These are phyloP conservation scores for Suillus paluster DNA, from an alignment of 768 basidiomycete genomes.

Conservation along the genomic window DNA sequence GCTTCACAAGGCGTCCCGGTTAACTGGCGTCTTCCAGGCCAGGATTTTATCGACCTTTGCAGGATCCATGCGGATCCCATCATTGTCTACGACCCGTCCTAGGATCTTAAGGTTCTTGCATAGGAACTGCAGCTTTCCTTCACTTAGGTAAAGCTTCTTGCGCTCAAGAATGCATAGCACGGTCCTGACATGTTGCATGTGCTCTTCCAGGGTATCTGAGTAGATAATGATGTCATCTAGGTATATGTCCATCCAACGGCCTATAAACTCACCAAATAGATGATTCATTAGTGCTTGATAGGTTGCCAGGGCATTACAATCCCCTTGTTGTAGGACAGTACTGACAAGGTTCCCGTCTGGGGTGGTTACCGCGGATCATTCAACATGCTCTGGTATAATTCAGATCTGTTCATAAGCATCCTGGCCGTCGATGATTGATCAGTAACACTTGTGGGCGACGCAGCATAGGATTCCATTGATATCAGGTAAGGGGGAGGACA, in stretches of 20 bases:
- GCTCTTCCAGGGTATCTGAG: conserved; percentile 26
- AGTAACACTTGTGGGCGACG: conserved; percentile 33
- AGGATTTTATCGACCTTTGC: conserved; percentile 43
- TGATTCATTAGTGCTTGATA: conserved; percentile 50
- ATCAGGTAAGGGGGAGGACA: conserved; percentile 18
- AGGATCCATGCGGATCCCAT: conserved; percentile 47
- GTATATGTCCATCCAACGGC: conserved; percentile 10
- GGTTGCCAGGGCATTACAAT: conserved; percentile 39
- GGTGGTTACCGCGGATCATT: conserved; percentile 30
- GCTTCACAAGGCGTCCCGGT: conserved; percentile 10
- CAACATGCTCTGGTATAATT: conserved; percentile 32
- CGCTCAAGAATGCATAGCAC: too few relatives aligned
- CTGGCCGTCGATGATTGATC: conserved; percentile 46
- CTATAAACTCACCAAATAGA: conserved; percentile 14
- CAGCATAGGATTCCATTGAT: conserved; percentile 42
- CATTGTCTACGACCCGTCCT: conserved; percentile 39
- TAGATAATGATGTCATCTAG: background rate
- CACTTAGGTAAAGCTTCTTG: conserved; percentile 21
- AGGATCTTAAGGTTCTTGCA: conserved; percentile 39
- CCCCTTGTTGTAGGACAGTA: conserved; percentile 34
- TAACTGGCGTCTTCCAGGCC: conserved; percentile 35
- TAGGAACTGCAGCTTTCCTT: conserved; percentile 37
- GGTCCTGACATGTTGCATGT: conserved; percentile 34
- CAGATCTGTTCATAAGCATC: conserved; percentile 50
- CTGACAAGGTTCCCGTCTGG: conserved; percentile 32